Evolutionary conservation across 2,329 filamentous ascomycete species (phyloP).

Genomic region (Pseudogymnoascus sp.): DNA sequence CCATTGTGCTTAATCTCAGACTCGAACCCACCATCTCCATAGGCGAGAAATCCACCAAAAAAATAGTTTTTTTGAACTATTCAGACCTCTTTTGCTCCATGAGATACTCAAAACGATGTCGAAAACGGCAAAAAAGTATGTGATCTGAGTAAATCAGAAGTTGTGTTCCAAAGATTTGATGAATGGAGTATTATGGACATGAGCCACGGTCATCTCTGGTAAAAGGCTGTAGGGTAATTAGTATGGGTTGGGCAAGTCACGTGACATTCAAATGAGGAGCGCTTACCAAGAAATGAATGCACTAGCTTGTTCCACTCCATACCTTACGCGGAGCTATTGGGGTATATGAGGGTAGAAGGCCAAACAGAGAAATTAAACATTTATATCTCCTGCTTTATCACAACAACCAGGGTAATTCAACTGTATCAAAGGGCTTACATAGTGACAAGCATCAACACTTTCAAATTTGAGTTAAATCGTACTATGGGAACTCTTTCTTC

Average conservation of each 20-base stretch:
- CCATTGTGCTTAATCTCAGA: not conserved
- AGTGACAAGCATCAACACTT: not conserved
- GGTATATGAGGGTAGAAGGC: not conserved
- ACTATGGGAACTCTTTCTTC: not conserved
- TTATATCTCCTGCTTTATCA: not conserved
- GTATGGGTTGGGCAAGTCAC: conserved; percentile 1
- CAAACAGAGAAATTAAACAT: not conserved
- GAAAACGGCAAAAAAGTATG: conserved; percentile 16
- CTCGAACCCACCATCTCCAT: not conserved
- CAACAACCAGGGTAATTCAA: not conserved
- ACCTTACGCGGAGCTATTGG: not conserved
- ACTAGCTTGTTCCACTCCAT: conserved; percentile 31
- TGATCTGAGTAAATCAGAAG: conserved; percentile 23
- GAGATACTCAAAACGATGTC: not conserved
- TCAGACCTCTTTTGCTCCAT: not conserved
- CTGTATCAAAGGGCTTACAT: not conserved
- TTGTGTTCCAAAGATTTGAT: conserved; percentile 41
- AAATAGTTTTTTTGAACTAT: not conserved
- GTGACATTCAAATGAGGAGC: not conserved
- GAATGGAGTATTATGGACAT: conserved; percentile 45
- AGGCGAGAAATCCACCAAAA: conserved; percentile 1
- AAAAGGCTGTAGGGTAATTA: conserved; percentile 25
- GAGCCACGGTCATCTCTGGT: conserved; percentile 33
- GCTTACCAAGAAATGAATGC: conserved; percentile 30
- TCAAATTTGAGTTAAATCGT: not conserved